Conservation (phyloP, 768 basidiomycete genomes). For the Udeniomyces megalosporus region DNA sequence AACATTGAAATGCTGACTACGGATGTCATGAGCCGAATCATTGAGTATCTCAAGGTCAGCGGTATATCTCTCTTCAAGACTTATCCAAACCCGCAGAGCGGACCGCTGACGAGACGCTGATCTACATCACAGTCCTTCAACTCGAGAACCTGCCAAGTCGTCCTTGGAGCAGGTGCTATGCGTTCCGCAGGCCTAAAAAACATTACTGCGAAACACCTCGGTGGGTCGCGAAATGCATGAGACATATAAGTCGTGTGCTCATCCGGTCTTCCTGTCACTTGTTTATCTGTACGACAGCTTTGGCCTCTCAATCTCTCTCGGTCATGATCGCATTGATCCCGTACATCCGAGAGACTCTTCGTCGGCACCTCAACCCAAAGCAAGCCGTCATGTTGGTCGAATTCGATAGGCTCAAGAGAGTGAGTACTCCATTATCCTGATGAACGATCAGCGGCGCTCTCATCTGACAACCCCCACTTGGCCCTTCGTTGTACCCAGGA, state of each 20-base stretch:
- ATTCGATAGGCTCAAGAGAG: constrained; percentile 95
- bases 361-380: constrained; percentile 80
- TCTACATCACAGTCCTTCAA: constrained; percentile 67
- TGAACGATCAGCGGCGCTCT: too few relatives aligned
- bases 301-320: constrained; percentile 90
- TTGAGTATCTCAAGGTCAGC: constrained; percentile 71
- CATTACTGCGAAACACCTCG: constrained; percentile 94
- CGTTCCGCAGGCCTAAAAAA: constrained; percentile 91
- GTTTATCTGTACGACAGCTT: too few relatives aligned
- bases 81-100: too few relatives aligned
- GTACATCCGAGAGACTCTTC: constrained; percentile 85
- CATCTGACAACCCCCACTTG: too few relatives aligned
- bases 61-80: not conserved
- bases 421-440: constrained; percentile 34
- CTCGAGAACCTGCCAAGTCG: constrained; percentile 93
- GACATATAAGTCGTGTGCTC: not conserved
- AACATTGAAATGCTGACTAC: constrained; percentile 79
- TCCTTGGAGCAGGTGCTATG: constrained; percentile 98
- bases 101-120: not conserved
- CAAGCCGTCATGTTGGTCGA: constrained; percentile 94
- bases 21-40: constrained; percentile 83
- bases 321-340: constrained; percentile 88
- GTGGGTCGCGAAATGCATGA: too few relatives aligned
- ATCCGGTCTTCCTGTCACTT: constrained; percentile 16
- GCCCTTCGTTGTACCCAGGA: constrained; percentile 40